A percentile compares a stretch with the other conserved stretches of the same genome.
Conservation (phyloP, 805 yeast genomes). For the Torulaspora franciscae region DNA sequence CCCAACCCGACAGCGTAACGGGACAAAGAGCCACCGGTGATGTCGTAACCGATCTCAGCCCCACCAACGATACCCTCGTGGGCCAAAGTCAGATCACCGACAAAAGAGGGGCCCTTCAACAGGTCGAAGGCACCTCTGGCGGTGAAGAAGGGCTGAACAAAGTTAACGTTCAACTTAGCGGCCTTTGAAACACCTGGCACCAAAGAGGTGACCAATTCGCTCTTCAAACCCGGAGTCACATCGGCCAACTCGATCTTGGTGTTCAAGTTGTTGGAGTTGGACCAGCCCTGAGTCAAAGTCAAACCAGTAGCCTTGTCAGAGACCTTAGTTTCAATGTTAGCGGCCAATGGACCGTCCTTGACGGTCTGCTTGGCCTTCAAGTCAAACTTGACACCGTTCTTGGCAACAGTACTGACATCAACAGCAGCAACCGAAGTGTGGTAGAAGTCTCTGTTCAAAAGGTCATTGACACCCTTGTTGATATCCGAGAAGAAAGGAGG, state of each 20-base stretch:
- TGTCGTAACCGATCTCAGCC: slow-evolving; percentile 95
- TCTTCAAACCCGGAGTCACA: slow-evolving; percentile 91
- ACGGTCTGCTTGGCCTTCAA: slow-evolving; percentile 84
- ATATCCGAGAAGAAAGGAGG: slow-evolving; percentile 93
- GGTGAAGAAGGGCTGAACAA: slow-evolving; percentile 87
- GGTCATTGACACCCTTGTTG: slow-evolving; percentile 86
- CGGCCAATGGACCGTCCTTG: slow-evolving; percentile 76
- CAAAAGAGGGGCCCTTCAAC: slow-evolving; percentile 90
- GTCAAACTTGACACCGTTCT: slow-evolving; percentile 93
- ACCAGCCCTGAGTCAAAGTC: slow-evolving; percentile 96
- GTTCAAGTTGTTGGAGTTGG: slow-evolving; percentile 84
- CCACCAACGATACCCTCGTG: slow-evolving; percentile 97
- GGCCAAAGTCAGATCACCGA: slow-evolving; percentile 91
- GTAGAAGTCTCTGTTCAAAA: slow-evolving; percentile 87
- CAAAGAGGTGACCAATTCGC: slow-evolving; percentile 82
- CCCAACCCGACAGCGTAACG: slow-evolving; percentile 92
- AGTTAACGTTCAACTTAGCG: slow-evolving; percentile 85
- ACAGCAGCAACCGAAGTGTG: slow-evolving; percentile 83
- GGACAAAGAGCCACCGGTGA: slow-evolving; percentile 85
- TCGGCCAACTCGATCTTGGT: slow-evolving; percentile 91
- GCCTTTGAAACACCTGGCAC: slow-evolving; percentile 82
- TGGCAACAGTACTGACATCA: slow-evolving; percentile 88
- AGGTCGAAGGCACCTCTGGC: slow-evolving; percentile 94
- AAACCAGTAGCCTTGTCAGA: slow-evolving; percentile 89
- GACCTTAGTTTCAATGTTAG: slow-evolving; percentile 86